Evolutionary conservation across 2,329 filamentous ascomycete species (phyloP), one percentile per base, ranked within the genome.

Genomic region (Bipolaris zeicola): DNA sequence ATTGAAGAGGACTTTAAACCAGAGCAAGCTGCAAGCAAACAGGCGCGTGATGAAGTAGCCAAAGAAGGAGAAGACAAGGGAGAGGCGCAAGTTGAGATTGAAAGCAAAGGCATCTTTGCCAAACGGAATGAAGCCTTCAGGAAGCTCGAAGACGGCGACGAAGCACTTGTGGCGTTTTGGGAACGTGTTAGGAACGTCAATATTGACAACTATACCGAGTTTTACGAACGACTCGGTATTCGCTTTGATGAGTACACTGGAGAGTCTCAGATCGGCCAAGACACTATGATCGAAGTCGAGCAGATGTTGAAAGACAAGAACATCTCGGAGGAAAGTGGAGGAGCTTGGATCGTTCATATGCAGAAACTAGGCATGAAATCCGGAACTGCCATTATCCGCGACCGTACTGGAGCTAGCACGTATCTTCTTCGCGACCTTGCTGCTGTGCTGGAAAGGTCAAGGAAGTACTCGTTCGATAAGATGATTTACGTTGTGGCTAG

Each of bases 401-500:
- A 91, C 78, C 86, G 85, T 64, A 87, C 90, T 62, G 90, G 90
- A 52, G 91, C 89, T 11, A 89, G 88, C 38, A 83, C 91, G 33
- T 93, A 94, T 72, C 82, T 93, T 72, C 82, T 93, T 48, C 86
- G 90, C 63, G 89, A 94, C 74, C 89, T 93, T 60, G 89, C 87
- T 64, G 89, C 92, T 69, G 83, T 91, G 26, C 77, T 92, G 50
- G 84, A 87, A 68, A 85, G 90, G 53, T 78, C 85, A 45, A 80
- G 87, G 20, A 82, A 83, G 68, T 78, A 78, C 77, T 73, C 86
- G 10, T 91, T 90, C 66, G 89, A 92, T 77, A 86, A 90, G 72
- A 90, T 92, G 88, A 88, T 92, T 60, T 92, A 92, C 68, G 89
- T 92, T 8, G 86, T 92, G 28, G 88, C 89, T 1, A 87, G 84